A percentile compares a stretch with the other conserved stretches of the same genome.
Conservation (phyloP, 768 basidiomycete genomes). For the Boletus vermiculosoides region DNA sequence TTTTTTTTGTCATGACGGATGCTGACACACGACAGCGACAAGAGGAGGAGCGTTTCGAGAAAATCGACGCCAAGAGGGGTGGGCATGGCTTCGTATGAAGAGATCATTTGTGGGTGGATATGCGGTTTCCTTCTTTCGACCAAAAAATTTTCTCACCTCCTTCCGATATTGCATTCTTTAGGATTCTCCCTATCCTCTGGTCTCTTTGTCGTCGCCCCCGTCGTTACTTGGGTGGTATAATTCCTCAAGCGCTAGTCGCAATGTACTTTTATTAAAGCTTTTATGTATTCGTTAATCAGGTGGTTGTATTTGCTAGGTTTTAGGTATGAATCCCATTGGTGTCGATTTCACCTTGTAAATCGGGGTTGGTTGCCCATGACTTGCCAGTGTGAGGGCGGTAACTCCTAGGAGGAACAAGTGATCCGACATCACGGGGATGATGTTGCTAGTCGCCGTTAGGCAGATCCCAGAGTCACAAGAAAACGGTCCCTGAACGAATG, state of each 20-base stretch:
- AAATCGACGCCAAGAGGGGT: conserved; percentile 86
- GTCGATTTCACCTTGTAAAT: background rate
- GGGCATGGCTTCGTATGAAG: conserved; percentile 80
- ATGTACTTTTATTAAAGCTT: background rate
- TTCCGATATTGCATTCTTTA: background rate
- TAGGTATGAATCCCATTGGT: background rate
- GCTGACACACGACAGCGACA: conserved; percentile 51
- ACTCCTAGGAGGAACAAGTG: background rate
- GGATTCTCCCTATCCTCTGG: background rate
- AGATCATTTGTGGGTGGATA: background rate
- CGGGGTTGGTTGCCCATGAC: background rate
- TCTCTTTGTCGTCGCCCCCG: background rate
- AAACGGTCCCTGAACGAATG: background rate
- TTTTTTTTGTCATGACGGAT: background rate
- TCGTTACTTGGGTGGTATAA: background rate
- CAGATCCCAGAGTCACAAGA: background rate
- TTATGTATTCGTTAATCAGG: background rate
- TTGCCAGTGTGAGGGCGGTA: background rate
- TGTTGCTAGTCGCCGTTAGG: background rate
- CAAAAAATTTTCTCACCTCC: background rate
- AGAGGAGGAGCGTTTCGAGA: conserved; percentile 82
- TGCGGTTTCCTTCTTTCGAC: background rate
- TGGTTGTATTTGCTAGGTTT: conserved; percentile 3
- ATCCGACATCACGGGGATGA: background rate
- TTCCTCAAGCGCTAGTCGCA: conserved; percentile 4